A percentile compares a stretch with the other conserved stretches of the same genome.
phyloP scores from a whole-genome alignment of 2,329 filamentous ascomycete species.

The Polytolypa hystricis region DNA sequence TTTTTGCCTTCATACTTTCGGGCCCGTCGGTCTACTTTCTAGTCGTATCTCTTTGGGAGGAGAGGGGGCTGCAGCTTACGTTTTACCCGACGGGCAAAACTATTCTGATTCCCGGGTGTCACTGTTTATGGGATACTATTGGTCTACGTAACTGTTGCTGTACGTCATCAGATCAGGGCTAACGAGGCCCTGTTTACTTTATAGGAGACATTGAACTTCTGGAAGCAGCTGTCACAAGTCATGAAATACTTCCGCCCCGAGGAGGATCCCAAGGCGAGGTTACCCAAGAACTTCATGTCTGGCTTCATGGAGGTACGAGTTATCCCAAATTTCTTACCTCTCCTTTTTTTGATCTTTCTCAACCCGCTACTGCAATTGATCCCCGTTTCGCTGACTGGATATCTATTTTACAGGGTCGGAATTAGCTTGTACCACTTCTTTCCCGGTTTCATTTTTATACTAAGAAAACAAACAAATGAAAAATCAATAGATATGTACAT shows the following conservation, averaged over 20 bases:
- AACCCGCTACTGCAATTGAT: no score
- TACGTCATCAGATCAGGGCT: not conserved
- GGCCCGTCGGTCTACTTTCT: no score
- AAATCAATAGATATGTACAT: conserved; percentile 4
- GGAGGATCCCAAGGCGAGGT: conserved; percentile 60
- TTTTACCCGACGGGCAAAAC: no score
- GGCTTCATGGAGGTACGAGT: conserved; percentile 80
- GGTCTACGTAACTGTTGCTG: not conserved
- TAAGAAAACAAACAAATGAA: conserved; percentile 5
- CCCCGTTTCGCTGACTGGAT: not conserved
- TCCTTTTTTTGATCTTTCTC: conserved; percentile 12
- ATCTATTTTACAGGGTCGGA: conserved; percentile 14
- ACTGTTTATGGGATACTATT: no score
- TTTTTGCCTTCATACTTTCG: no score
- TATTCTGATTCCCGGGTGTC: no score
- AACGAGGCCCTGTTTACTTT: no score
- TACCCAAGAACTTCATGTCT: conserved; percentile 84
- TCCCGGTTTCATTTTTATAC: not conserved
- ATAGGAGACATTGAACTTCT: conserved; percentile 97
- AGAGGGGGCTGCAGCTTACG: no score
- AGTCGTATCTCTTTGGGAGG: no score
- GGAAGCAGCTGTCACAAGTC: conserved; percentile 92
- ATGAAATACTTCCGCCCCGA: conserved; percentile 95
- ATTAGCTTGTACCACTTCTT: conserved; percentile 9
- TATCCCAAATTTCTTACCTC: conserved; percentile 5